Evolutionary conservation across 495 filamentous ascomycete species (phyloP).

Genomic region (Tuber umbilicatum): DNA sequence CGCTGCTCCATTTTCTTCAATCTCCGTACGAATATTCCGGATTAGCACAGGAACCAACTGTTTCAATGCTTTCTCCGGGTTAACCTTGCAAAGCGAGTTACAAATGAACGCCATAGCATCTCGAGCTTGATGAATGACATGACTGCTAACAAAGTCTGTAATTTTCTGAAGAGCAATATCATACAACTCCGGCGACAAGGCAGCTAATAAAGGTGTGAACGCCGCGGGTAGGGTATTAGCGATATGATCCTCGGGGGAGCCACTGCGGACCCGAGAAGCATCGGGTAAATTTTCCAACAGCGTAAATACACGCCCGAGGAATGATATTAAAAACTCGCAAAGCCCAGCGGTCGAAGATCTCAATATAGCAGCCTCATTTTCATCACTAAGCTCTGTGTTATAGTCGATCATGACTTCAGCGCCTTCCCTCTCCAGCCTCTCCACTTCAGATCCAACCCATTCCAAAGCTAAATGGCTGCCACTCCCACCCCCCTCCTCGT

Average conservation of each 20-base stretch:
- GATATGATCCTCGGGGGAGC: constrained; percentile 92
- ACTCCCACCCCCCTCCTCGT: constrained; percentile 52
- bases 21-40: constrained; percentile 87
- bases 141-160: constrained; percentile 81
- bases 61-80: constrained; percentile 84
- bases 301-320: constrained; percentile 91
- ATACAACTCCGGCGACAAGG: constrained; percentile 87
- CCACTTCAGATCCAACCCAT: constrained; percentile 91
- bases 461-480: constrained; percentile 75
- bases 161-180: constrained; percentile 88
- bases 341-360: constrained; percentile 95
- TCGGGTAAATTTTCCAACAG: constrained; percentile 93
- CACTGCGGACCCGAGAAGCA: constrained; percentile 72
- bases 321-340: constrained; percentile 79
- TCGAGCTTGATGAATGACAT: constrained; percentile 93
- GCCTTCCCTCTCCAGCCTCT: constrained; percentile 83
- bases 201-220: constrained; percentile 81
- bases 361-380: constrained; percentile 80
- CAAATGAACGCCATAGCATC: constrained; percentile 99
- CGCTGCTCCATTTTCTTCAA: constrained; percentile 93
- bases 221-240: constrained; percentile 92
- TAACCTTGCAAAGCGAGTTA: constrained; percentile 89
- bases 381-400: constrained; percentile 68
- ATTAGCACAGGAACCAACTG: constrained; percentile 83
- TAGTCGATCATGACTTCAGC: constrained; percentile 80